Base-by-base conservation (phyloP, 169 alveolate genomes). In the Toxoplasma gondii region DNA sequence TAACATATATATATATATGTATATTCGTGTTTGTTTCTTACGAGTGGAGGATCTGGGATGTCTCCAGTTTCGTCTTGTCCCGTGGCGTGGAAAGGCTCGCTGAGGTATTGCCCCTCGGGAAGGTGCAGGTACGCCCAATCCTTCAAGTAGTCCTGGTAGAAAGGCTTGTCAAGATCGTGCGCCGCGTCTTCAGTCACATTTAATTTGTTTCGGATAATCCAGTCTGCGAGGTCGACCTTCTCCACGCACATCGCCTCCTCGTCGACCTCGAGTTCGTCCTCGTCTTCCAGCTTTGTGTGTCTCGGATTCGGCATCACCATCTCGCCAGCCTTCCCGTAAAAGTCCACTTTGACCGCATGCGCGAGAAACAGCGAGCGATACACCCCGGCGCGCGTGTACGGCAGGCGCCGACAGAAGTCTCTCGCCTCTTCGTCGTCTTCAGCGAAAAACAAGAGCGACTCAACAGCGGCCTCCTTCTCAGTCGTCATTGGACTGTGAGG, bases 61-160 rank as follows among this genome's bases (percentile, higher is more conserved):
- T 92, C 94, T 16, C 93, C 96, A 83, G 88, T 93, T 91, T 95
- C 95, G 31, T 93, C 93, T 41, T 95, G 95, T 38, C 95, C 96
- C 64, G 91, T 93, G 31, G 93, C 95, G 44, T 91, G 44, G 88
- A 91, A 88, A 39, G 96, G 88, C 45, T 95, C 96, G 78, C 86
- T 90, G 39, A 93, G 81, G 53, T 64, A 95, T 88, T 95, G 96
- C 1, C 97, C 97, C 10, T 95, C 96, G 31, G 97, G 97, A 39
- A 95, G 80, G 34, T 95, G 93, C 45, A 95, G 91, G 64, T 81
- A 95, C 1, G 94, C 97, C 94, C 94, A 95, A 43, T 94, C 94
- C 7, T 93, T 87, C 38, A 95, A 82, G 78, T 94, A 95, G 34
- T 95, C 97, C 31, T 84, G 81, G 88, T 94, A 95, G 91, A 95